Percentiles rank a stretch among this genome's conserved stretches.
Conservation (phyloP, 441 rosid species). For the Dalechampia spathulata region DNA sequence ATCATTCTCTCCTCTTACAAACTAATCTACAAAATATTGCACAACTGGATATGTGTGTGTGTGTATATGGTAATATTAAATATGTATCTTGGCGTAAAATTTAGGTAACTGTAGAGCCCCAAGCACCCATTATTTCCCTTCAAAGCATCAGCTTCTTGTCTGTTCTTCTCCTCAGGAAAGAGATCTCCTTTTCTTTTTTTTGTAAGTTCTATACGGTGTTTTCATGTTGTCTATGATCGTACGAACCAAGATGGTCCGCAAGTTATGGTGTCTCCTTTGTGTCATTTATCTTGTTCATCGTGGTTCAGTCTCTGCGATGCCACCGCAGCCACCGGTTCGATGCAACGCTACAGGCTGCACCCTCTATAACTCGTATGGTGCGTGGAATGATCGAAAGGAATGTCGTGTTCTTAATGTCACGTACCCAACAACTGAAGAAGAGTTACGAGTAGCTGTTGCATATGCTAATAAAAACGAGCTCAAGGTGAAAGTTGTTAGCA, state of each 20-base stretch:
- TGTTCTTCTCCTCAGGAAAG: too few relatives aligned
- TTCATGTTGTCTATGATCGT: not conserved
- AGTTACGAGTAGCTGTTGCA: conserved; percentile 53
- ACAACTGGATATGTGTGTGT: too few relatives aligned
- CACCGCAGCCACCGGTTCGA: conserved; percentile 46
- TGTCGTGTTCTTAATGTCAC: conserved; percentile 40
- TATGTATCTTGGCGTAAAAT: conserved; percentile 2
- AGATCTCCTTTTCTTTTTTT: too few relatives aligned
- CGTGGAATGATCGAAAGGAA: conserved; percentile 59
- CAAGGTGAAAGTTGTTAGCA: conserved; percentile 60
- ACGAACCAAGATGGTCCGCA: too few relatives aligned
- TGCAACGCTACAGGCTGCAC: conserved; percentile 54
- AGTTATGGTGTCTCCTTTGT: conserved; percentile 10
- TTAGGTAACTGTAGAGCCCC: not conserved
- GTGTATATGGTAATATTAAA: too few relatives aligned
- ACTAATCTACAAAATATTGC: too few relatives aligned
- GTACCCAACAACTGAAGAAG: conserved; percentile 67
- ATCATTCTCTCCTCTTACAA: too few relatives aligned
- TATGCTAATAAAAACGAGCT: conserved; percentile 40
- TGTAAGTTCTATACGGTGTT: too few relatives aligned
- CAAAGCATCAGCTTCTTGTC: conserved; percentile 4
- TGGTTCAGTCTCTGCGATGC: conserved; percentile 29
- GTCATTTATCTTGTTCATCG: conserved; percentile 13
- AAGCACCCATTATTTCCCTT: conserved; percentile 6
- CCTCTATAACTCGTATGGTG: conserved; percentile 63